Evolutionary conservation across 139 green algal genomes (phyloP).

Genomic region (Pseudopediastrum boryanum): DNA sequence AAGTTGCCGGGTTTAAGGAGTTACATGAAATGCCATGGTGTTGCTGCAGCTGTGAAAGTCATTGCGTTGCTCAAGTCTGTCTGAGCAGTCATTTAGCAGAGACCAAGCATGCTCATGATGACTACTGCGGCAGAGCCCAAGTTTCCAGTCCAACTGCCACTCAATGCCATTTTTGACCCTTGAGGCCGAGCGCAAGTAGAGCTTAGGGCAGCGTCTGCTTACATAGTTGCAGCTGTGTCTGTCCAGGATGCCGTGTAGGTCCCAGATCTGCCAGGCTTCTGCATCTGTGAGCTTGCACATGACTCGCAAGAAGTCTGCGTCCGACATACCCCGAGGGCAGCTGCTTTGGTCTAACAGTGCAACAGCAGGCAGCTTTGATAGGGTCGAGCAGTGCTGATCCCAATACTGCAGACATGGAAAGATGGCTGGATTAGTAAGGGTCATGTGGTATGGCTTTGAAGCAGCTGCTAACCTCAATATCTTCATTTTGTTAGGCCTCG

Average conservation of each 20-base stretch:
- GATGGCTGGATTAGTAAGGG: too few species aligned
- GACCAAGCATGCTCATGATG: background rate
- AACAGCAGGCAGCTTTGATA: conserved; percentile 13
- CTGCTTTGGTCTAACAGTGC: conserved; percentile 14
- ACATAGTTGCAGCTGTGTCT: conserved; percentile 18
- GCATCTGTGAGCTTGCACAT: conserved; percentile 18
- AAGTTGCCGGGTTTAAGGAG: too few species aligned
- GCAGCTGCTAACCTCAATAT: too few species aligned
- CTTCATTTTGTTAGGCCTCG: too few species aligned
- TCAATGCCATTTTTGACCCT: too few species aligned
- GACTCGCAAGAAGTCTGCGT: conserved; percentile 2
- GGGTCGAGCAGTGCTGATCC: conserved; percentile 24
- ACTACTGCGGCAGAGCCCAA: background rate
- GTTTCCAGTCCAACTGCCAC: too few species aligned
- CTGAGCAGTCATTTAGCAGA: background rate
- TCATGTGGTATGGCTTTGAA: too few species aligned
- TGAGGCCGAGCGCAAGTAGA: background rate
- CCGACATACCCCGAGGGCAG: conserved; percentile 26
- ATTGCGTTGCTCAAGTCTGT: background rate
- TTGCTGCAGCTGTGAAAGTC: background rate
- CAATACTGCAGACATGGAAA: conserved; percentile 14
- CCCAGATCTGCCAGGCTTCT: conserved; percentile 31
- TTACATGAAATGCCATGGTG: background rate
- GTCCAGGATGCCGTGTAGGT: conserved; percentile 18
- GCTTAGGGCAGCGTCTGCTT: background rate